Evolutionary conservation across 2,329 filamentous ascomycete genomes (phyloP).

Genomic region (Aquanectria penicillioides): DNA sequence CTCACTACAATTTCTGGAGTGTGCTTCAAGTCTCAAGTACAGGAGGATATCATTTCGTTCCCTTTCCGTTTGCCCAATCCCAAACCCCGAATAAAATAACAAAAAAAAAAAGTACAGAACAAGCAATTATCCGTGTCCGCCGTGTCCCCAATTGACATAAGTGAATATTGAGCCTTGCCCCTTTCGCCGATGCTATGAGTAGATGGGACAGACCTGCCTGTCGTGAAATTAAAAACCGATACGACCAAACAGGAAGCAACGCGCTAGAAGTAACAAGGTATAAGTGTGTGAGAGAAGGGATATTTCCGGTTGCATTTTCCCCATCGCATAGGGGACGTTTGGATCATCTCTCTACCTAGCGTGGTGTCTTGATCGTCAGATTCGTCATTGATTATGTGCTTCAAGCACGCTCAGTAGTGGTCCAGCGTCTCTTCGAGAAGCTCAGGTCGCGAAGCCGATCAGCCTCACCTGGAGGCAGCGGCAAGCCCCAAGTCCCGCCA

Average conservation of each 20-base stretch:
- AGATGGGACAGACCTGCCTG: constrained; percentile 35
- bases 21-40: constrained; percentile 13
- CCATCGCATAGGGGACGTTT: constrained; percentile 18
- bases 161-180: constrained; percentile 22
- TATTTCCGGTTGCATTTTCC: constrained; percentile 9
- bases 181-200: constrained; percentile 41
- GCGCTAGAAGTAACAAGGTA: constrained; percentile 31
- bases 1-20: background rate
- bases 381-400: background rate
- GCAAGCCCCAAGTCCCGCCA: constrained; percentile 58
- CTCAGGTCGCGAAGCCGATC: constrained; percentile 58
- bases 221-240: constrained; percentile 24
- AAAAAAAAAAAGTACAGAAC: background rate
- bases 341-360: constrained; percentile 20
- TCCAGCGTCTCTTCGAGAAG: constrained; percentile 64
- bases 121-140: background rate
- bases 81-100: background rate
- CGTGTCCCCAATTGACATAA: constrained; percentile 1
- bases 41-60: constrained; percentile 26
- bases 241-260: constrained; percentile 32
- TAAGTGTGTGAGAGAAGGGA: constrained; percentile 20
- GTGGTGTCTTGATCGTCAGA: constrained; percentile 10
- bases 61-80: background rate
- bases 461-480: constrained; percentile 55
- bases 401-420: constrained; percentile 59